A percentile compares a stretch with the other conserved stretches of the same genome.
Evolutionary conservation across 2,329 filamentous ascomycete genomes (phyloP).

Genomic region (Fusarium setosum): DNA sequence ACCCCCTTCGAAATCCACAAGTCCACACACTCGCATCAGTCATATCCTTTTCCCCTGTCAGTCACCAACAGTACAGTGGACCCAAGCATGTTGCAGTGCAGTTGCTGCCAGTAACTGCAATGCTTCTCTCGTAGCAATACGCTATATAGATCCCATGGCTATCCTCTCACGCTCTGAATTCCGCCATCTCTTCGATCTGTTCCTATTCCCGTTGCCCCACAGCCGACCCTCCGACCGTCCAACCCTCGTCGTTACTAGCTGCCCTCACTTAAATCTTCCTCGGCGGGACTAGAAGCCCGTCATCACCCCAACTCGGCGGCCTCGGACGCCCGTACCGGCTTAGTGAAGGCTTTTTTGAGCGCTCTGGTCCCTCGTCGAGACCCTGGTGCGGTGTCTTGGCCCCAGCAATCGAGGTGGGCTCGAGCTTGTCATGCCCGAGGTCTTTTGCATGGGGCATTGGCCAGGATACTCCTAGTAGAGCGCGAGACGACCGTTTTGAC

Average conservation of each 20-base stretch:
- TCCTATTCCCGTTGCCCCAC: constrained; percentile 37
- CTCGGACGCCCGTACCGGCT: constrained; percentile 37
- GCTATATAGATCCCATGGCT: constrained; percentile 42
- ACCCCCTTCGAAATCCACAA: constrained; percentile 33
- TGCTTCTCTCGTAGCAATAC: constrained; percentile 28
- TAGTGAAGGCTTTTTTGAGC: constrained; percentile 35
- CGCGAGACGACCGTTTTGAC: constrained; percentile 51
- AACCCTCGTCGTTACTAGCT: constrained; percentile 24
- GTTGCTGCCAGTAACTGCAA: constrained; percentile 18
- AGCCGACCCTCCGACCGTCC: constrained; percentile 22
- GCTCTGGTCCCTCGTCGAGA: constrained; percentile 46
- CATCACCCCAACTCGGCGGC: constrained; percentile 39
- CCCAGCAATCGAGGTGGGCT: constrained; percentile 53
- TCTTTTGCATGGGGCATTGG: constrained; percentile 49
- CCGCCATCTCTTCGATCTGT: constrained; percentile 40
- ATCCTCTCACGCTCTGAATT: constrained; percentile 36
- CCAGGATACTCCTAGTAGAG: constrained; percentile 56
- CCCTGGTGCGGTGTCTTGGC: constrained; percentile 54
- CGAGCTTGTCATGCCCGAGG: constrained; percentile 54
- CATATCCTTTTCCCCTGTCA: constrained; percentile 37
- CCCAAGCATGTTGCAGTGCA: constrained; percentile 33
- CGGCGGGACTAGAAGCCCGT: constrained; percentile 38
- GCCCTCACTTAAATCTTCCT: constrained; percentile 35
- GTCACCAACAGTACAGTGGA: constrained; percentile 26
- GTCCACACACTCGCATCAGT: constrained; percentile 39